Conservation (phyloP, 352 stramenopile genomes). For the Pythium vanterpoolii region DNA sequence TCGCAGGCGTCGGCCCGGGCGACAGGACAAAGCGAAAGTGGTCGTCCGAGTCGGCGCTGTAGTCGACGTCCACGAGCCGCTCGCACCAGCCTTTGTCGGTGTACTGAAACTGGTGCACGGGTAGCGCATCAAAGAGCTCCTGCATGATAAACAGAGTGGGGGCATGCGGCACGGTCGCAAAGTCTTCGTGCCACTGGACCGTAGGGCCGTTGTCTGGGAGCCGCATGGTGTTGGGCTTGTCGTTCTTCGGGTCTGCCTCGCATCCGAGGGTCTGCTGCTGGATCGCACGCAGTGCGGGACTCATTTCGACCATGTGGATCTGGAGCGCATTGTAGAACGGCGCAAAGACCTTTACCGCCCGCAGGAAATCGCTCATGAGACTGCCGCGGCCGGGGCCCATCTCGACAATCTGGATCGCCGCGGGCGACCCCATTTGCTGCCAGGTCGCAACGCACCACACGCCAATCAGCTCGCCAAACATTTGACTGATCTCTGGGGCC, state of each 20-base stretch:
- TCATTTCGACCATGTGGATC: conserved; percentile 92
- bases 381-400: conserved; percentile 91
- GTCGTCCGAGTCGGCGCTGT: conserved; percentile 61
- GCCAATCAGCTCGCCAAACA: conserved; percentile 92
- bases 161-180: conserved; percentile 67
- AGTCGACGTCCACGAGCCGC: conserved; percentile 91
- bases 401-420: conserved; percentile 85
- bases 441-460: conserved; percentile 92
- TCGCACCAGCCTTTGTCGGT: conserved; percentile 92
- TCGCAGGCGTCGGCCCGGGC: conserved; percentile 87
- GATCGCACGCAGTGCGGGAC: conserved; percentile 82
- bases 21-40: conserved; percentile 94
- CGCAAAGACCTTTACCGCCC: conserved; percentile 84
- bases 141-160: conserved; percentile 87
- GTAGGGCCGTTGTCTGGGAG: conserved; percentile 46
- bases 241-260: conserved; percentile 26
- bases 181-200: conserved; percentile 87
- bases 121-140: conserved; percentile 94
- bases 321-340: conserved; percentile 81
- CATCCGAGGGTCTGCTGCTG: conserved; percentile 86
- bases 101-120: conserved; percentile 95
- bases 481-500: conserved; percentile 91
- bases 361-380: conserved; percentile 93
- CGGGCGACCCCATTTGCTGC: conserved; percentile 82
- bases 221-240: conserved; percentile 41